Percentiles rank a stretch among this genome's conserved stretches.
phyloP scores from a whole-genome alignment of 164 flowering plant genomes.

The Houttuynia cordata region DNA sequence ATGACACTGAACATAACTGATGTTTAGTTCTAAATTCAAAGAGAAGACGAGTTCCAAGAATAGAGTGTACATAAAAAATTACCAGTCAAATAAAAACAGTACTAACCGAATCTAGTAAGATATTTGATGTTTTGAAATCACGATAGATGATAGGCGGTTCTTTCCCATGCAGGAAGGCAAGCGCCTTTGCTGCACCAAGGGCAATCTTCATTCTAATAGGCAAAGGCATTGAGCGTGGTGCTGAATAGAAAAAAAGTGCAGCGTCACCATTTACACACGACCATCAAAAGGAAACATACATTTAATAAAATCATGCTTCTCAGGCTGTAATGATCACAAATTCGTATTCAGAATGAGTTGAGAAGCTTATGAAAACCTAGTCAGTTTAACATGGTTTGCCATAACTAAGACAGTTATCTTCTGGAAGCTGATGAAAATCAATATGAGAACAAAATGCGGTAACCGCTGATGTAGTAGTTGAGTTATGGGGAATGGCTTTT shows the following conservation, averaged over 20 bases:
- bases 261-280: neutral
- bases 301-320: too few relatives aligned
- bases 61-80: too few relatives aligned
- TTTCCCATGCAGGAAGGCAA: conserved; percentile 87
- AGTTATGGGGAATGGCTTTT: too few relatives aligned
- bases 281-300: neutral
- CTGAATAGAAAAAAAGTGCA: conserved; percentile 16
- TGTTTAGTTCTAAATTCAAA: too few relatives aligned
- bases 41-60: too few relatives aligned
- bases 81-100: neutral
- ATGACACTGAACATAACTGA: too few relatives aligned
- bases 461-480: too few relatives aligned
- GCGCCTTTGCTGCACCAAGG: conserved; percentile 85
- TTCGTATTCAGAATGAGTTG: neutral
- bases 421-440: neutral
- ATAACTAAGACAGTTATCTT: neutral
- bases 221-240: conserved; percentile 72
- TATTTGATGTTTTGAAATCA: conserved; percentile 91
- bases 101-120: conserved; percentile 75
- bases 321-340: neutral
- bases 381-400: neutral
- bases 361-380: neutral
- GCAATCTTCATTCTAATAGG: conserved; percentile 82
- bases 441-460: too few relatives aligned
- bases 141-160: conserved; percentile 78